Base-by-base conservation (phyloP, 1,284 basidiomycete species). In the Paramarasmius palmivorus region DNA sequence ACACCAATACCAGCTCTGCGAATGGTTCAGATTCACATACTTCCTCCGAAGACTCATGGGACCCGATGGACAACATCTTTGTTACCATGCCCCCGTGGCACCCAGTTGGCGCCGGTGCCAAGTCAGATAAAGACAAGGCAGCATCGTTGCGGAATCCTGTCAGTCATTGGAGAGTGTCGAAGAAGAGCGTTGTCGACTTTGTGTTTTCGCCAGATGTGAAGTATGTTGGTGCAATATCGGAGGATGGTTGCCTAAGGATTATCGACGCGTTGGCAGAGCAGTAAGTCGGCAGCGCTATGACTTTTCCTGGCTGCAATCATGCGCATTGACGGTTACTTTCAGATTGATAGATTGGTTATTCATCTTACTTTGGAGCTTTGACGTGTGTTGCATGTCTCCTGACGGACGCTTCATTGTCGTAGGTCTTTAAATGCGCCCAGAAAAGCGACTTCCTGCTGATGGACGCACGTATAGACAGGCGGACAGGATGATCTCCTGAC, bases 341-440 rank as follows among this genome's bases (percentile, higher is more conserved):
- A 93, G 90, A 61, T 79, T 96, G 23, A 82, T 93, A 26, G 93
- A 97, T 65, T 92, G 90, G n/a, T 57, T 97, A 92, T 65, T 84
- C 91, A 2, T 91, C 92, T 7, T 98, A 98, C 69, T 98, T 96
- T 65, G 95, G 94, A 14, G 82, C 91, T 1, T 68, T 99, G 26
- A 93, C 86, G 7, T 95, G 90, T 61, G 83, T 96, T 1, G 86
- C 91, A 0, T 98, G 95, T 95, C 93, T 8, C 94, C 95, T 1
- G 95, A 98, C 68, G 92, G 93, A 19, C 85, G 93, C 38, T 95
- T 97, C 64, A 87, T 98, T 32, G 72, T 97, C 52, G 93, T 92
- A 67, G 53, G 77, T 67, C 22, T 14, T 41, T n/a, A 26, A 25
- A 32, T 34, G n/a, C n/a, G 50, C 49, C 53, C 25, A 36, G 4